Evolutionary conservation across 805 yeast genomes (phyloP), one percentile per base, ranked within the genome.

Genomic region (Candida ascalaphidarum): DNA sequence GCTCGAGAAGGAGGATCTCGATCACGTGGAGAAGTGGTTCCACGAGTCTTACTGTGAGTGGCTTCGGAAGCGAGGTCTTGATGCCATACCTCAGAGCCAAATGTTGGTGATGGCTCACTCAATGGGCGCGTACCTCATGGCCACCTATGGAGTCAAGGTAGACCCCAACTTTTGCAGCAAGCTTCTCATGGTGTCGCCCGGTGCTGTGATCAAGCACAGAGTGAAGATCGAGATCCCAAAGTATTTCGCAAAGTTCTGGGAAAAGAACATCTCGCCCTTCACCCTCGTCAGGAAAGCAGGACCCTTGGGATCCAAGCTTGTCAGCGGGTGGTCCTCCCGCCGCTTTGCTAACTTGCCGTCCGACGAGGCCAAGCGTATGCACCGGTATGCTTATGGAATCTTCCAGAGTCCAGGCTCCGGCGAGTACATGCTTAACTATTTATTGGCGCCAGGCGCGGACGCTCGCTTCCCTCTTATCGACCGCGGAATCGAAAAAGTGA

Each of bases 401-500:
- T 92, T 92, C 63, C 82, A 78, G 39, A 79, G 83, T 6, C 72
- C 66, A 3, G 98, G 98, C 0, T 82, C 94, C 0, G 97, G 97
- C 5, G 98, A 89, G 55, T 89, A 89, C 50, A 77, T 89, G 64
- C 61, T 92, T 39, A 81, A 84, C 40, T 81, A 80, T 46, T 61
- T 86, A 12, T 58, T 89, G 14, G 88, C 84, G 0, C 94, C 96
- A 5, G 98, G 97, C 3, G 97, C 95, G 1, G 73, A 74, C 27
- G 94, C 96, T 1, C 63, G 96, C 36, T 58, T 69, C 41, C 94
- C 97, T 1, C 58, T 89, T 29, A 39, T 52, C 4, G 63, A 59
- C 11, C 52, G 81, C 13, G 64, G 59, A 2, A 62, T 80, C 10
- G 54, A 68, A 17, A 55, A 64, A 14, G 51, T 79, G 7, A 56